These are phyloP conservation scores for Monosporozyma servazzii DNA, from an alignment of 805 yeast genomes.

Conservation along the genomic window DNA sequence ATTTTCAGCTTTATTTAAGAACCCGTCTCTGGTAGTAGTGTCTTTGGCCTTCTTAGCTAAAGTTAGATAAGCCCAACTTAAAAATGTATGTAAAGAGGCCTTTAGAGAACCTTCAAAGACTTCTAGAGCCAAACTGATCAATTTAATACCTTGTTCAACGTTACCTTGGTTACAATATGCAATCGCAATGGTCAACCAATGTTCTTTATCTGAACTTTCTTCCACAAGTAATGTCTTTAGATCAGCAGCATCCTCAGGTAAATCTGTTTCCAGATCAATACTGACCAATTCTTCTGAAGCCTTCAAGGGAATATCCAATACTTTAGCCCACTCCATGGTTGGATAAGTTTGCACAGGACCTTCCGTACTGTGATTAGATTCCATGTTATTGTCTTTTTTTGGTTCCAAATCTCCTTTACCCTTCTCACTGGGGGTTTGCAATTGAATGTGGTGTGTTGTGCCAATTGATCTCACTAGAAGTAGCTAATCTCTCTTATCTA, in stretches of 20 bases:
- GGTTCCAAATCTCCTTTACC: background rate
- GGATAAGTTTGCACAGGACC: slow-evolving; percentile 14
- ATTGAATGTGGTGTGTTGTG: background rate
- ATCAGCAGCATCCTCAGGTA: slow-evolving; percentile 86
- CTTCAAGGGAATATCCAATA: slow-evolving; percentile 56
- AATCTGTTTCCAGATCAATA: slow-evolving; percentile 67
- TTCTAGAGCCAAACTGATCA: slow-evolving; percentile 52
- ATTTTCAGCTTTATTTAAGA: slow-evolving; percentile 35
- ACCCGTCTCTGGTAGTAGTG: slow-evolving; percentile 22
- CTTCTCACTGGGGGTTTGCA: background rate
- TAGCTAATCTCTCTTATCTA: background rate
- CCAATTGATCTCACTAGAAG: background rate
- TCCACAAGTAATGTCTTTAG: slow-evolving; percentile 67
- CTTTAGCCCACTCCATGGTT: slow-evolving; percentile 24
- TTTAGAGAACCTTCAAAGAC: slow-evolving; percentile 19
- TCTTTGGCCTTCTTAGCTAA: slow-evolving; percentile 29
- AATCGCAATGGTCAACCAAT: slow-evolving; percentile 76
- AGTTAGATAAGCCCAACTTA: slow-evolving; percentile 65
- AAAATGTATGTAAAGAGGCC: slow-evolving; percentile 51
- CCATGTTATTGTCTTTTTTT: background rate
- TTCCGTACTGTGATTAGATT: background rate
- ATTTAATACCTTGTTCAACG: slow-evolving; percentile 51
- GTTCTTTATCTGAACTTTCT: slow-evolving; percentile 65
- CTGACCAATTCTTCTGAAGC: slow-evolving; percentile 79
- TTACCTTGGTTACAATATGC: slow-evolving; percentile 64